These are phyloP conservation scores for Carex sylvatica DNA, from an alignment of 202 grass and related monocot genomes.

Conservation along the genomic window DNA sequence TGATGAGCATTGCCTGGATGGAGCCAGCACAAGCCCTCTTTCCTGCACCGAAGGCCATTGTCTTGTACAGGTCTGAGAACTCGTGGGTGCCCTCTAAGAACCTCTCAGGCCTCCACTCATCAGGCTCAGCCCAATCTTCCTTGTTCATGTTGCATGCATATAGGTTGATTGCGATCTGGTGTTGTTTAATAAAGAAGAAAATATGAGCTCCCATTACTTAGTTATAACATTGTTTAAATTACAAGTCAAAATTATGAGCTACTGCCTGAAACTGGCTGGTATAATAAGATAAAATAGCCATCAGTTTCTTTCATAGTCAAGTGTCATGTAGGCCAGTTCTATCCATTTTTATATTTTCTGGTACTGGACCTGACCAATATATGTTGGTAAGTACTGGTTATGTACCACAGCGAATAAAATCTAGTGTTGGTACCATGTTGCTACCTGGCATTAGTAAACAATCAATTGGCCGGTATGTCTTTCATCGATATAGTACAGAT, in stretches of 20 bases:
- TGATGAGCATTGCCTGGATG: conserved; percentile 56
- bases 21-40: conserved; percentile 62
- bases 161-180: conserved; percentile 70
- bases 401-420: not conserved
- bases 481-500: not conserved
- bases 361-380: not conserved
- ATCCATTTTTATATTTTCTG: not conserved
- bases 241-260: not conserved
- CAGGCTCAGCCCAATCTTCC: conserved; percentile 48
- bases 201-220: not conserved
- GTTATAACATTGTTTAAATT: not conserved
- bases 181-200: not conserved
- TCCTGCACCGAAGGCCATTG: conserved; percentile 80
- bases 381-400: not conserved
- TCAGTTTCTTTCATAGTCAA: not conserved
- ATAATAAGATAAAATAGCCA: not conserved
- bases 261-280: not conserved
- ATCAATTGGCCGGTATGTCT: not conserved
- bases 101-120: conserved; percentile 78
- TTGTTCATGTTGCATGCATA: conserved; percentile 89
- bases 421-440: not conserved
- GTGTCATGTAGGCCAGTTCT: not conserved
- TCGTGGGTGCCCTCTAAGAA: conserved; percentile 48
- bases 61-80: conserved; percentile 55
- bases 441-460: not conserved